Evolutionary conservation across 73 alveolate genomes (phyloP).

Genomic region (Paramecium octaurelia): DNA sequence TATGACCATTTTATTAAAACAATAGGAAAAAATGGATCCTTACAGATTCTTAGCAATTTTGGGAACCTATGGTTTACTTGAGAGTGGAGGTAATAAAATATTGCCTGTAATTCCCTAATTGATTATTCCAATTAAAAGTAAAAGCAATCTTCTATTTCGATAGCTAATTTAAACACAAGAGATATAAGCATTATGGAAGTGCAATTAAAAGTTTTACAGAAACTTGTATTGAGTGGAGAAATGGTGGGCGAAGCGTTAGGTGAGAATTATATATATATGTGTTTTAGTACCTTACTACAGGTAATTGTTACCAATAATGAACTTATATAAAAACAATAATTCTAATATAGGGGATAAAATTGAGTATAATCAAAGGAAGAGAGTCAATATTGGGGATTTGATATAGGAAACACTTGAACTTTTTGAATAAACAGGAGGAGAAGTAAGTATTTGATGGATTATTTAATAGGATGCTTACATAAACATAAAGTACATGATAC

Average conservation of each 20-base stretch:
- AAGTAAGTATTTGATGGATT: constrained; percentile 37
- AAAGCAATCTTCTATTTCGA: background rate
- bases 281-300: constrained; percentile 98
- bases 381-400: constrained; percentile 88
- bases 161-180: constrained; percentile 98
- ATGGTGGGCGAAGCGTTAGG: constrained; percentile 98
- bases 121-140: constrained; percentile 90
- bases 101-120: constrained; percentile 99
- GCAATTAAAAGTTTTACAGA: constrained; percentile 94
- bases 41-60: constrained; percentile 99
- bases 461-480: constrained; percentile 95
- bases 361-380: constrained; percentile 97
- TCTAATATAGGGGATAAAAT: constrained; percentile 92
- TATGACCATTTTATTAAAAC: constrained; percentile 44
- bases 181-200: constrained; percentile 96
- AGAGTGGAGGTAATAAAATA: constrained; percentile 96
- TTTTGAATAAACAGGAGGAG: constrained; percentile 98
- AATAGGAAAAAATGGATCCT: constrained; percentile 96
- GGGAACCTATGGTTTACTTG: constrained; percentile 97
- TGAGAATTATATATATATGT: background rate
- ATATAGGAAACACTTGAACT: constrained; percentile 94
- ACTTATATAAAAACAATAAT: constrained; percentile 94
- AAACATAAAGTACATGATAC: constrained; percentile 99
- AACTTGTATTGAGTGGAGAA: constrained; percentile 95
- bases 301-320: constrained; percentile 97